Base-by-base conservation (phyloP, 345 rosid species). In the Syzygium aqueum region DNA sequence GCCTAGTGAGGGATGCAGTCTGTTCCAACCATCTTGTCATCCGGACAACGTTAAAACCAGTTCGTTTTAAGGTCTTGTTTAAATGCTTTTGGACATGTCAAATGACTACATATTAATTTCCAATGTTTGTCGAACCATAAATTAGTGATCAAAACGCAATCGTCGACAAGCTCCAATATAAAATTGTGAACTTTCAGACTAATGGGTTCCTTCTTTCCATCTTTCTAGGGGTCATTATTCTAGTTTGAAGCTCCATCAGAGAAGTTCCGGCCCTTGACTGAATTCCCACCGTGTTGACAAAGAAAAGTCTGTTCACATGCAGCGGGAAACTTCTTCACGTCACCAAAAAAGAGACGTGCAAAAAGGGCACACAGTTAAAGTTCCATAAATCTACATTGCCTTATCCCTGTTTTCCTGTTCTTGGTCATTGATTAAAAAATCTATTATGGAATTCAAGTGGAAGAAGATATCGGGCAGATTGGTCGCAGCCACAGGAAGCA, bases 261-360 rank as follows among this genome's bases (percentile, higher is more conserved):
- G 65, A 25, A 57, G 65, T 5, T 57, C 7, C 28, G 28, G 28
- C 25, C 28, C 65, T 25, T 57, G 28, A 25, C 65, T 15, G 0
- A 57, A 57, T 0, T 57, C 14, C 65, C 2, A 57, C 63, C 6
- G 3, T 10, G n/a, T 0, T 57, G 63, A 0, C 14, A 0, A 57
- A 0, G 63, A 11, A 57, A 10, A 10, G 28, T 57, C 6, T 1
- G 0, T 57, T 65, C 77, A 65, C 4, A 15, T 15, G 40, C 77
- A 30, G 3, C 77, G 21, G 16, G 0, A 65, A 65, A 57, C 7
- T 25, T 25, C 28, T 25, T 57, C 65, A 25, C 15, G 3, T 11
- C 13, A 57, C 28, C 3, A 57, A 57, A 57, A 57, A 25, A 14
- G 14, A 10, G 63, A 56, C 0, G 6, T 9, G 13, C n/a, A 23